Evolutionary conservation across 2,329 filamentous ascomycete species (phyloP), one percentile per base, ranked within the genome.

Genomic region (Trichoderma simmonsii): DNA sequence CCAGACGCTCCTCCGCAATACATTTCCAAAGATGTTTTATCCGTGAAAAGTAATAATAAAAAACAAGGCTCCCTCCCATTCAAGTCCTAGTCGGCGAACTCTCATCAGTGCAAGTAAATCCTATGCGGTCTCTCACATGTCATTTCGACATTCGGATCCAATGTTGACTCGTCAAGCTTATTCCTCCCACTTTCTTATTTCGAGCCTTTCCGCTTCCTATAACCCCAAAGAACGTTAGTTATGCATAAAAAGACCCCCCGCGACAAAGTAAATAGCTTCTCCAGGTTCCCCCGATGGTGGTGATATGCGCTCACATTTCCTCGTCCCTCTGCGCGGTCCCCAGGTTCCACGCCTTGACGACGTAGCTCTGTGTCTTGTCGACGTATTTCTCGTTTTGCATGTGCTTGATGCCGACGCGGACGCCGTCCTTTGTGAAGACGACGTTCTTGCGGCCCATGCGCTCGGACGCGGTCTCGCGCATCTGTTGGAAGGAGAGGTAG

Each of bases 361-460:
- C 82, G 81, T 86, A 89, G 75, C 86, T 89, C 83, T 95, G 92
- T 21, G 92, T 94, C 77, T 85, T 86, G 76, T 94, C 92, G 77
- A 93, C 88, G 79, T 93, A 93, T 62, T 87, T 88, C 82, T 94
- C 92, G 69, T 88, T 86, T 75, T 87, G 86, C 64, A 92, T 81
- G 73, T 93, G 86, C 82, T 91, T 92, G 73, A 95, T 87, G 63
- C 90, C 90, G 59, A 95, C 91, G 73, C 88, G 88, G 73, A 93
- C 82, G 70, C 92, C 92, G 71, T 94, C 92, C 79, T 92, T 93
- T 51, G 90, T 91, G 81, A 94, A 92, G 54, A 89, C 85, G 71
- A 95, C 88, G 79, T 94, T 92, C 83, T 92, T 92, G 83, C 89
- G 89, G 80, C 91, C 89, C 88, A 94, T 92, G 78, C 89, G 89